Conservation (phyloP, 768 basidiomycete species). For the Mycena amicta region DNA sequence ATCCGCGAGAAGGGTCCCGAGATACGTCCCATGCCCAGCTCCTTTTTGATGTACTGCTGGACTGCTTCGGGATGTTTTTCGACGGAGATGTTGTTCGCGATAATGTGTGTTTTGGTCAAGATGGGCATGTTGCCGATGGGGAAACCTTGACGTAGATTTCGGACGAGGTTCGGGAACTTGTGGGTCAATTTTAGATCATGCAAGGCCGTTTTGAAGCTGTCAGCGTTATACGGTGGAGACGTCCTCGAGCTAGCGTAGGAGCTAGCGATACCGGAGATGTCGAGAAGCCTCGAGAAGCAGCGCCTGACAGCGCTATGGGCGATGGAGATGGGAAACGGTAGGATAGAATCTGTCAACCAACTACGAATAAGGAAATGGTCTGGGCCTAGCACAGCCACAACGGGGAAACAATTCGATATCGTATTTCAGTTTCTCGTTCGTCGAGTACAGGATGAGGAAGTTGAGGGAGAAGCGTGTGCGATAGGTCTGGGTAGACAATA, state of each 20-base stretch:
- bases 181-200: slow-evolving; percentile 23
- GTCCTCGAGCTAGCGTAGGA: no score
- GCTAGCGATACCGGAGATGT: no score
- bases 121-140: slow-evolving; percentile 35
- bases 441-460: slow-evolving; percentile 8
- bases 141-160: slow-evolving; percentile 34
- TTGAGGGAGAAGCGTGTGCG: slow-evolving; percentile 8
- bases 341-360: no score
- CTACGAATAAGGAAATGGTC: no score
- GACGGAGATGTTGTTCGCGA: slow-evolving; percentile 20
- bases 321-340: no score
- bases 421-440: slow-evolving; percentile 22
- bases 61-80: neutral
- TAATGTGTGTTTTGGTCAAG: slow-evolving; percentile 6
- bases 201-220: slow-evolving; percentile 30
- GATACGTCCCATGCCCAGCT: slow-evolving; percentile 14
- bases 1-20: slow-evolving; percentile 24
- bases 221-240: slow-evolving; percentile 34
- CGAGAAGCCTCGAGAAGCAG: no score
- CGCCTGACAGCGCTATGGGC: no score
- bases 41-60: slow-evolving; percentile 20
- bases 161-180: slow-evolving; percentile 31
- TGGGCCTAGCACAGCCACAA: no score
- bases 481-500: slow-evolving; percentile 20
- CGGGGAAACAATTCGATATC: slow-evolving; percentile 29